These are phyloP conservation scores for Arachnomyces sp. DNA, from an alignment of 2,329 filamentous ascomycete species.

Conservation along the genomic window DNA sequence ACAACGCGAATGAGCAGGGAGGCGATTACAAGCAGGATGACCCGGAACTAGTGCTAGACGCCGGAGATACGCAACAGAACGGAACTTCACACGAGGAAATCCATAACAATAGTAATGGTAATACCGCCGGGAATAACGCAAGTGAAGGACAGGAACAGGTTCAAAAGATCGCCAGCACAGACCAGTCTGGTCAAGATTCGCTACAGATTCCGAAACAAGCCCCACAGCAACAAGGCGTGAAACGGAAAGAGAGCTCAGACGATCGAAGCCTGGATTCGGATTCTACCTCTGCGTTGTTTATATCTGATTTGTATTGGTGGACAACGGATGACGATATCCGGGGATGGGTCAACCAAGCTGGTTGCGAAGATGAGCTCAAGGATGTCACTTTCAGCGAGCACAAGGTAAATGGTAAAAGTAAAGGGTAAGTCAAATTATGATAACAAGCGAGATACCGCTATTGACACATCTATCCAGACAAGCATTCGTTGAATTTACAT, in stretches of 20 bases:
- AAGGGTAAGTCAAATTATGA: constrained; percentile 59
- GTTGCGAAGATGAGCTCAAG: constrained; percentile 74
- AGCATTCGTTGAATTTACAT: constrained; percentile 78
- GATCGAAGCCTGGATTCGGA: constrained; percentile 51
- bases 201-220: constrained; percentile 33
- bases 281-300: constrained; percentile 65
- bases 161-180: constrained; percentile 12
- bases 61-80: constrained; percentile 26
- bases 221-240: constrained; percentile 50
- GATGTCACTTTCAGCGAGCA: constrained; percentile 97
- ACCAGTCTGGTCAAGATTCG: constrained; percentile 18
- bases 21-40: constrained; percentile 34
- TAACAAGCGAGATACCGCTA: not conserved
- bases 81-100: constrained; percentile 14
- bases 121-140: constrained; percentile 18
- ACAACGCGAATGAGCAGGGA: constrained; percentile 42
- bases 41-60: constrained; percentile 32
- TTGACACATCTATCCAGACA: constrained; percentile 39
- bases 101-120: constrained; percentile 19
- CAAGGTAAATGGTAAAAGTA: constrained; percentile 98
- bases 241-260: constrained; percentile 53
- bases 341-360: constrained; percentile 73
- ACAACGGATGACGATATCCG: constrained; percentile 91
- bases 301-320: constrained; percentile 95
- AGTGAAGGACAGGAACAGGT: constrained; percentile 14